phyloP scores from a whole-genome alignment of 176 grass and related monocot genomes.

The Rhynchospora breviuscula region DNA sequence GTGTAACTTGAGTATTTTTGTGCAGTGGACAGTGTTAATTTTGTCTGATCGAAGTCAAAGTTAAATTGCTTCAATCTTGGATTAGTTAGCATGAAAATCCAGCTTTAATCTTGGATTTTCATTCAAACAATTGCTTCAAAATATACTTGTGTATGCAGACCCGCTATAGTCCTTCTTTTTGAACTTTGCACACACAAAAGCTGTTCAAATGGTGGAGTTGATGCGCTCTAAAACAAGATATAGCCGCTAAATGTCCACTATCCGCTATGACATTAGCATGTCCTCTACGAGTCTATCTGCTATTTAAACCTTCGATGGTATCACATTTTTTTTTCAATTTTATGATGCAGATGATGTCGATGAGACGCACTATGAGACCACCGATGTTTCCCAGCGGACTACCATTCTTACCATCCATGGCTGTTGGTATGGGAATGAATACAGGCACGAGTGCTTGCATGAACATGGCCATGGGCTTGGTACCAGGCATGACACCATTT shows the following conservation, averaged over 20 bases:
- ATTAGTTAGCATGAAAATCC: too few relatives aligned
- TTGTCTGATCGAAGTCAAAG: neutral
- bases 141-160: too few relatives aligned
- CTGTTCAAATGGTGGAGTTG: too few relatives aligned
- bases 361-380: neutral
- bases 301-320: too few relatives aligned
- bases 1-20: neutral
- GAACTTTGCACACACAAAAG: too few relatives aligned
- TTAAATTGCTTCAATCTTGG: neutral
- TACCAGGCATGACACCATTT: neutral
- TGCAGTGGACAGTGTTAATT: neutral
- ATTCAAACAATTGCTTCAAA: too few relatives aligned
- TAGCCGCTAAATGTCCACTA: too few relatives aligned
- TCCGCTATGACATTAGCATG: too few relatives aligned
- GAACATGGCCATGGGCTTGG: neutral
- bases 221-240: too few relatives aligned
- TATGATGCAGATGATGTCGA: neutral
- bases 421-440: neutral
- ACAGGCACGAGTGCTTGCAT: neutral
- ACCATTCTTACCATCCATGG: conserved; percentile 2
- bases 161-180: too few relatives aligned
- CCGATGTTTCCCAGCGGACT: neutral
- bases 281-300: too few relatives aligned
- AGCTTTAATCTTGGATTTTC: too few relatives aligned
- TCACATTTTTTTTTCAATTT: neutral